phyloP scores from a whole-genome alignment of 2,329 filamentous ascomycete genomes.

The Cercospora berteroae region DNA sequence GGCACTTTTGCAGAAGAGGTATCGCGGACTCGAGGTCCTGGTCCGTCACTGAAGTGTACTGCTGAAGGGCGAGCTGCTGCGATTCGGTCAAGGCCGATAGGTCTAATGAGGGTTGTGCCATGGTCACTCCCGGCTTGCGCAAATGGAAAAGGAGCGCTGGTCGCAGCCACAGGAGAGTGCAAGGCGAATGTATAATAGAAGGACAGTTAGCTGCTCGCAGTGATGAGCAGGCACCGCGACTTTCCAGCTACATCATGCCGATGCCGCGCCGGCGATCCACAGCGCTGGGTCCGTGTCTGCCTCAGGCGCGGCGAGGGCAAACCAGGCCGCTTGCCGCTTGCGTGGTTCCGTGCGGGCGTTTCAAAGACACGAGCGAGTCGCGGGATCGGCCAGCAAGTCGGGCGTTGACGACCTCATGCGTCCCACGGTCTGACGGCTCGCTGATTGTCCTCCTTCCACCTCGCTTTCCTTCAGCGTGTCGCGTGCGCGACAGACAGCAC shows the following conservation, averaged over 20 bases:
- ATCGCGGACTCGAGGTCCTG: conserved; percentile 75
- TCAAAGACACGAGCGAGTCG: background rate
- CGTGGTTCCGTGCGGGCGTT: background rate
- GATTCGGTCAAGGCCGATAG: conserved; percentile 68
- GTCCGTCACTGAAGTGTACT: conserved; percentile 83
- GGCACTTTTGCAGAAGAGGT: conserved; percentile 74
- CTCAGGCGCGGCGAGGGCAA: background rate
- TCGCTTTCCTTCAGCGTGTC: background rate
- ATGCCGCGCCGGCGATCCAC: conserved; percentile 3
- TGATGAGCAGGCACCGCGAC: background rate
- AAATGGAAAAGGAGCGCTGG: background rate
- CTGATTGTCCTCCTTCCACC: background rate
- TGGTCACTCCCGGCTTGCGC: background rate
- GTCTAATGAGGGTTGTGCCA: conserved; percentile 45
- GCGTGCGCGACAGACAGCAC: background rate
- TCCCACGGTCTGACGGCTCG: background rate
- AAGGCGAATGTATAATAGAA: background rate
- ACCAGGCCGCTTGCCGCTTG: background rate
- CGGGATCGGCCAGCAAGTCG: background rate
- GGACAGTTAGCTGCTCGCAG: background rate
- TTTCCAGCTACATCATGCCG: conserved; percentile 2
- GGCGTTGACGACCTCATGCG: background rate
- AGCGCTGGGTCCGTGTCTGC: background rate
- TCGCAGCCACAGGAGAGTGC: background rate
- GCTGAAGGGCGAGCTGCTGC: conserved; percentile 81